phyloP scores from a whole-genome alignment of 164 flowering plant genomes.

The Annona cherimola region DNA sequence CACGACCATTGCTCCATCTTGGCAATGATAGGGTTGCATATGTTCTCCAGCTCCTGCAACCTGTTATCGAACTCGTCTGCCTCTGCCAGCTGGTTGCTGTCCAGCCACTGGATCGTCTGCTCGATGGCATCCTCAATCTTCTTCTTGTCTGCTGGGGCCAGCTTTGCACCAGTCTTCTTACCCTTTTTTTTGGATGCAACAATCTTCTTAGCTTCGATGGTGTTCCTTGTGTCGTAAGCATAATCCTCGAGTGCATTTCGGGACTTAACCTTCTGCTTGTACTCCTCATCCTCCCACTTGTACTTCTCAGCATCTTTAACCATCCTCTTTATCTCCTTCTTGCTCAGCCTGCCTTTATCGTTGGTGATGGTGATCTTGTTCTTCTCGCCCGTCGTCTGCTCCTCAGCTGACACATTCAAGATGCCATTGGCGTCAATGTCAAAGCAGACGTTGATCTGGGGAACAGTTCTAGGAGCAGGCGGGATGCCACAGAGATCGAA shows the following conservation, averaged over 20 bases:
- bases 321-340: conserved; percentile 59
- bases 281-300: conserved; percentile 67
- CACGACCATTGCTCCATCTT: conserved; percentile 8
- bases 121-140: conserved; percentile 19
- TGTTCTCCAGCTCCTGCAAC: conserved; percentile 16
- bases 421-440: conserved; percentile 19
- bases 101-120: background rate
- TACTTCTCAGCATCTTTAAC: conserved; percentile 71
- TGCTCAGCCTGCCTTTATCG: conserved; percentile 24
- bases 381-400: conserved; percentile 71
- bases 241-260: conserved; percentile 59
- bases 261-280: conserved; percentile 62
- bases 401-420: conserved; percentile 67
- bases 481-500: conserved; percentile 62
- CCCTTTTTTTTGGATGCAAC: conserved; percentile 1
- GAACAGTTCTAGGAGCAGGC: conserved; percentile 63
- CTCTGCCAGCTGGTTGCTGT: too few species aligned
- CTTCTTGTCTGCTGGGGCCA: conserved; percentile 18
- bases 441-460: conserved; percentile 54
- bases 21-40: conserved; percentile 12
- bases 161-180: conserved; percentile 12
- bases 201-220: conserved; percentile 49
- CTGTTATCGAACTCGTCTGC: background rate
- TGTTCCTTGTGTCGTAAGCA: conserved; percentile 65
- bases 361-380: conserved; percentile 71